Conservation (phyloP, 371 early-diverging fungal species). For the Haplosporangium sp. region DNA sequence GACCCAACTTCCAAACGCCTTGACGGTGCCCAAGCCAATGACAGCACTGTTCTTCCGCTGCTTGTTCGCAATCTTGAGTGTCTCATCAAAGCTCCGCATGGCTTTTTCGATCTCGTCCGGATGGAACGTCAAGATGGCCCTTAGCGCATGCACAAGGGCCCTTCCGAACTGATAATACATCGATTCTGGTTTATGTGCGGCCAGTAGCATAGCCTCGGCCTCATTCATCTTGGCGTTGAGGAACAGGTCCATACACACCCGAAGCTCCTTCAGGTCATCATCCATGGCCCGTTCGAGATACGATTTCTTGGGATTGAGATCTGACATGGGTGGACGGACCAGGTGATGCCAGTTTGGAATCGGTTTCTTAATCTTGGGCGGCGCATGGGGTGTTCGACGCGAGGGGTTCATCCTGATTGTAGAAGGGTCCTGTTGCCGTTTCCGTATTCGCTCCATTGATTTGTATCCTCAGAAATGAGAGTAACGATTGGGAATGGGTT, state of each 20-base stretch:
- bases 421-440: background rate
- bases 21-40: constrained; percentile 23
- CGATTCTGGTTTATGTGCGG: constrained; percentile 39
- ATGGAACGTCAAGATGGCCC: constrained; percentile 40
- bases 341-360: constrained; percentile 50
- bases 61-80: constrained; percentile 32
- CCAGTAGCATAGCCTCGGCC: constrained; percentile 22
- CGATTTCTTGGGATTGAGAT: constrained; percentile 45
- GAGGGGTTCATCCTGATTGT: constrained; percentile 42
- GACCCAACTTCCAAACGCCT: constrained; percentile 47
- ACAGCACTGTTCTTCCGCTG: constrained; percentile 33
- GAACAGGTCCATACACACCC: constrained; percentile 34
- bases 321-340: constrained; percentile 41
- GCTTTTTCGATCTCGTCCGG: constrained; percentile 49
- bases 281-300: constrained; percentile 39
- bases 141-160: constrained; percentile 30
- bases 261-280: constrained; percentile 41
- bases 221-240: constrained; percentile 37
- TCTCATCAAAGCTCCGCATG: constrained; percentile 39
- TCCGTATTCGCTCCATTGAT: background rate
- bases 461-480: background rate
- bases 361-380: constrained; percentile 26
- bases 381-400: constrained; percentile 11
- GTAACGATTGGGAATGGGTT: no score
- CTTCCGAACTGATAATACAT: constrained; percentile 48